Conservation (phyloP, 73 alveolate species). For the Paramecium tetraurelia region DNA sequence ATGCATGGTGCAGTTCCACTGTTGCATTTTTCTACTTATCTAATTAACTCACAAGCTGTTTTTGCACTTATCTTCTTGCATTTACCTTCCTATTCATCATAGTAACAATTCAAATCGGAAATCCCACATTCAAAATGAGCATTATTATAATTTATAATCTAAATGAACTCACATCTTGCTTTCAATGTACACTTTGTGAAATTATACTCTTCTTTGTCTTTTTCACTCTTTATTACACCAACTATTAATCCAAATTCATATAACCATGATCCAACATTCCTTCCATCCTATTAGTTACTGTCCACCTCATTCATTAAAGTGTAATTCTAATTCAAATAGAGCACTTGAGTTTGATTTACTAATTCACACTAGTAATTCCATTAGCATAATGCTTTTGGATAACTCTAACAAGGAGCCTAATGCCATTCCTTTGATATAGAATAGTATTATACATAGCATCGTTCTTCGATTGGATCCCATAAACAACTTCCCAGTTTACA, state of each 20-base stretch:
- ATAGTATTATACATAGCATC: neutral
- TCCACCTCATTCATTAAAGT: constrained; percentile 24
- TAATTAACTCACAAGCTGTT: neutral
- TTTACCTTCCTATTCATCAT: neutral
- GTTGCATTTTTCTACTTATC: neutral
- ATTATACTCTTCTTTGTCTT: neutral
- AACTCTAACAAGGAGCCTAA: neutral
- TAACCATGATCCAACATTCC: neutral
- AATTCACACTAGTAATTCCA: neutral
- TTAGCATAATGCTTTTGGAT: neutral
- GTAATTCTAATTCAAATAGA: neutral
- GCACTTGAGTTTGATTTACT: neutral
- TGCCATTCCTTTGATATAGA: neutral
- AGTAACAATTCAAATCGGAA: neutral
- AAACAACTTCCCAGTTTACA: neutral
- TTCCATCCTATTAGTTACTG: neutral
- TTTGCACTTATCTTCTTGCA: neutral
- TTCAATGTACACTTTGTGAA: neutral
- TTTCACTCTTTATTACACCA: neutral
- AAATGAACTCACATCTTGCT: neutral
- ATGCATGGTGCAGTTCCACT: constrained; percentile 17
- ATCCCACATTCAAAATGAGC: neutral
- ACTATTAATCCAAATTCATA: constrained; percentile 23
- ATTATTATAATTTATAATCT: neutral
- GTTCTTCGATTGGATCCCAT: constrained; percentile 1